Evolutionary conservation across 2,329 filamentous ascomycete genomes (phyloP), one percentile per base, ranked within the genome.

Genomic region (Diplodia mutila): DNA sequence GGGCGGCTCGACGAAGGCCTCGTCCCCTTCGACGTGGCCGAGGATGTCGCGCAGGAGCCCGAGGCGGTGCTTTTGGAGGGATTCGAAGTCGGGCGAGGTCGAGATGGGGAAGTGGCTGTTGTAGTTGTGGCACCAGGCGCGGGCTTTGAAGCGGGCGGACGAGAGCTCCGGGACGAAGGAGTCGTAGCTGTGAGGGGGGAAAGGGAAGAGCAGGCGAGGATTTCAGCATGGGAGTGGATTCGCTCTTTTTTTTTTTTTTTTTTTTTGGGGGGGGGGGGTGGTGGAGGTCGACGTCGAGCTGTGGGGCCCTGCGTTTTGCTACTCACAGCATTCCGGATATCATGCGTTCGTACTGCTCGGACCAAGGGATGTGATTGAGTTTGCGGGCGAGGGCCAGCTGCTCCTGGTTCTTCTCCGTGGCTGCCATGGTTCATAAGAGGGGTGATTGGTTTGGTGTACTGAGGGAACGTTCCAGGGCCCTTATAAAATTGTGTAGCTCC

Each of bases 341-440:
- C 86, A 89, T 89, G 72, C 85, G 86, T 72, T 89, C 85, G 65
- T 88, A 89, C 69, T 88, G 84, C 8, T 88, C 86, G 68, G 85
- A 84, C 80, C 84, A 86, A 0, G 86, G 86, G 1, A 84, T 79
- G 69, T 87, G 82, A 11, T 82, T 77, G 12, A 87, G 75, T 39
- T 79, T 79, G 70, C 79, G 83, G 18, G 85, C 85, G 29, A 79
- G 76, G 55, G 78, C 80, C 46, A 87, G 79, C 53, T 79, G 77
- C 32, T 76, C 75, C 0, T 73, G 67, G 66, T 85, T 79, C 68
- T 84, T 85, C 37, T 79, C 70, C 57, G 72, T 76, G 32, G 75
- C 75, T 21, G 79, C 79, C 80, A 81, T 81, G 14, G n/a, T 65
- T n/a, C n/a, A n/a, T n/a, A n/a, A 32, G 29, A 32, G 6, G 8